Evolutionary conservation across 805 yeast genomes (phyloP), one percentile per base, ranked within the genome.

Genomic region (Candida sakaeoensis): DNA sequence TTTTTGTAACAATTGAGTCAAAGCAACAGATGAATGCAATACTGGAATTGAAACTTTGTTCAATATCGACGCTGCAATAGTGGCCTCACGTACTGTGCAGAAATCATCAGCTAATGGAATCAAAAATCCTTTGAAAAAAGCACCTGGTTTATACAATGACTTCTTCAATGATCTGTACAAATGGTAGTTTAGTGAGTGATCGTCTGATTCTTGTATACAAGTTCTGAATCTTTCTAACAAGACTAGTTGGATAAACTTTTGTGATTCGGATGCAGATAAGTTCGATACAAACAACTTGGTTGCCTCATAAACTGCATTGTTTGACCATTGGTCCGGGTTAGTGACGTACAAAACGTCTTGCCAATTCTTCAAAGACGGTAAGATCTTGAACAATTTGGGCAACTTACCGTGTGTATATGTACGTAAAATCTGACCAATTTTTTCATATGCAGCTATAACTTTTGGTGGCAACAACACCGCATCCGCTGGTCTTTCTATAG

Each of bases 361-460:
- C 99, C 99, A 93, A 64, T 91, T 91, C 51, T 77, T 83, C 49
- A 93, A 74, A 3, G 95, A 77, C 25, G 99, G 99, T 41, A 95
- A 76, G 37, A 93, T 95, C 58, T 93, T 93, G 72, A 93, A 93
- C 24, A 95, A 76, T 55, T 91, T 90, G n/a, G 99, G 99, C 39
- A 93, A 72, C 62, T 90, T 90, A 36, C 99, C 99, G 54, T 93
- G 95, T 28, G 90, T 84, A 79, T 95, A 93, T 4, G 95, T 80
- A 15, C 88, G 75, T 44, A 93, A 70, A 38, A 91, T 81, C 50
- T 80, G 81, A 7, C 98, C 98, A 33, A 93, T 91, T 56, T 87
- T 87, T 35, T 87, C 82, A 60, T 91, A 93, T 1, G 96, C 98
- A 48, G 85, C 89, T 53, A 93, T 89, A 41, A 93, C 98, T 60